Evolutionary conservation across 768 basidiomycete species (phyloP), one percentile per base, ranked within the genome.

Genomic region (Leucosporidium yakuticum): DNA sequence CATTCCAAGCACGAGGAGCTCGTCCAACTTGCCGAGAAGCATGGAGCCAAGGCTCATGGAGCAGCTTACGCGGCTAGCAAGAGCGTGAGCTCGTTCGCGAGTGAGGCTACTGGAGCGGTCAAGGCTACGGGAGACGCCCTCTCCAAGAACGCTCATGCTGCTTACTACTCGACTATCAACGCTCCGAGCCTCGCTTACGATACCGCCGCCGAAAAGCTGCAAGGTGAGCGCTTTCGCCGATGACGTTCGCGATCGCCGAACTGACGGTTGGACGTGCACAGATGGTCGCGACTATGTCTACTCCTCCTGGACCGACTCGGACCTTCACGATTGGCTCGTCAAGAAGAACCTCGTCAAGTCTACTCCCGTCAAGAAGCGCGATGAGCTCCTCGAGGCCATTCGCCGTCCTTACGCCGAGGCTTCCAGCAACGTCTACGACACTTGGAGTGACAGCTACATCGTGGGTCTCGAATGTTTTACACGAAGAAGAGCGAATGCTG

Each of bases 371-470:
- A 86, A 83, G 62, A 84, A 85, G 53, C 64, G 67, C 58, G 83
- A 85, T 12, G 86, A 95, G 73, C 78, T 96, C 44, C 77, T 89
- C 44, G 80, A 80, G 17, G 82, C 88, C 76, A 88, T 92, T 84
- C 82, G 83, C 48, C 81, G 85, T 39, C 82, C 85, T 0, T 93
- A 91, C 76, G 84, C 84, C 49, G 81, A 82, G 60, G 81, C 84
- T 9, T 76, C 85, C 27, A 80, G 83, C 64, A 88, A 88, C 4
- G 78, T 88, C 48, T 98, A 89, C 85, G 81, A 89, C 27, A 84
- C 86, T 4, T 98, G 95, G 94, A 87, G 86, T 63, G 88, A 90
- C 76, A 87, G 85, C 4, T 89, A 90, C 77, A 85, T 93, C 60
- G 88, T 89, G 69, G 60, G 86, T 77, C 31, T 60, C 6, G 17